Conservation (phyloP, 805 yeast species). For the Candida sakaeoensis region DNA sequence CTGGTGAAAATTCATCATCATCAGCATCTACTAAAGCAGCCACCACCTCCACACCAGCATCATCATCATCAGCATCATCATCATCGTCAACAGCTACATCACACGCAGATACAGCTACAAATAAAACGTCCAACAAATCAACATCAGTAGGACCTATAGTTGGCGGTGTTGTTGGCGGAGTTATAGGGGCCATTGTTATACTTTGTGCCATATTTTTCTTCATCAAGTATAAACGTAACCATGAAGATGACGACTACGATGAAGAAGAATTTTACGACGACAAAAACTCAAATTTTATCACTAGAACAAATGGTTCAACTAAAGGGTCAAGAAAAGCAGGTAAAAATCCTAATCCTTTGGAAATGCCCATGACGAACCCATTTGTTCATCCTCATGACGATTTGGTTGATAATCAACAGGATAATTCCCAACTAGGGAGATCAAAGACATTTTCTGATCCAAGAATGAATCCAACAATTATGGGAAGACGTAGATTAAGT, state of each 20-base stretch:
- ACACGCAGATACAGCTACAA: background rate
- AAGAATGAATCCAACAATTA: slow-evolving; percentile 67
- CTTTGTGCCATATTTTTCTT: slow-evolving; percentile 39
- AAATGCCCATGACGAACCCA: slow-evolving; percentile 52
- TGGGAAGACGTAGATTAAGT: slow-evolving; percentile 78
- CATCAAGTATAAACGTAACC: slow-evolving; percentile 33
- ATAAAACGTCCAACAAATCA: slow-evolving; percentile 17
- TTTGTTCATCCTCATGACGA: slow-evolving; percentile 59
- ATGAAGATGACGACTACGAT: slow-evolving; percentile 43
- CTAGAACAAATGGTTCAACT: slow-evolving; percentile 13
- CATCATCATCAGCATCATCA: slow-evolving; percentile 12
- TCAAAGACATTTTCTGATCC: slow-evolving; percentile 43
- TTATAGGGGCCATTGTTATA: slow-evolving; percentile 34
- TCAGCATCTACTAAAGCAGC: slow-evolving; percentile 13
- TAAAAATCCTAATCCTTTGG: slow-evolving; percentile 24
- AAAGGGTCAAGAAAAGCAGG: slow-evolving; percentile 14
- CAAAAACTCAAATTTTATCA: slow-evolving; percentile 15
- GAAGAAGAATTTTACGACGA: slow-evolving; percentile 27
- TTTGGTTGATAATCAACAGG: slow-evolving; percentile 14
- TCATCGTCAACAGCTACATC: slow-evolving; percentile 4
- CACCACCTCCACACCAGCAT: slow-evolving; percentile 13
- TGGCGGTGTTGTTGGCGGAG: slow-evolving; percentile 39
- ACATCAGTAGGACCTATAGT: slow-evolving; percentile 38
- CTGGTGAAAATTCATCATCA: slow-evolving; percentile 13
- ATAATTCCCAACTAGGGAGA: background rate